Conservation (phyloP, 2,329 filamentous ascomycete species). For the Diaporthe australafricana region DNA sequence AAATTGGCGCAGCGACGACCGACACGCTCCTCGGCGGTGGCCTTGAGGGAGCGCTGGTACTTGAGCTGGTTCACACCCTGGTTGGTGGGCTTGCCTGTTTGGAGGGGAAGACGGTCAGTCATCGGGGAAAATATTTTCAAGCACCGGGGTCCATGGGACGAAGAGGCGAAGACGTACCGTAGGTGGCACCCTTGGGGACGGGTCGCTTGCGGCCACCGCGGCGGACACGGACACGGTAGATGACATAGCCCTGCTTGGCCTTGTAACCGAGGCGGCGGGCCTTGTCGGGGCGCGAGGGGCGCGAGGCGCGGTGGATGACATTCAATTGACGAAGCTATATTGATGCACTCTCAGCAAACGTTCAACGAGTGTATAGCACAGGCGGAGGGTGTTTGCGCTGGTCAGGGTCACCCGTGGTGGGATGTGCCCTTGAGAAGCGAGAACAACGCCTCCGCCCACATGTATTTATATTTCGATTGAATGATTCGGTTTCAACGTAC, state of each 20-base stretch:
- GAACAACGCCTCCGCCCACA: conserved; percentile 41
- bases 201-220: conserved; percentile 99
- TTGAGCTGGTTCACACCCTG: conserved; percentile 99
- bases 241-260: conserved; percentile 99
- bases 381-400: conserved; percentile 56
- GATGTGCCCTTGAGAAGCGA: conserved; percentile 26
- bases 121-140: not conserved
- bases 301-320: conserved; percentile 98
- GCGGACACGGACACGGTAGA: conserved; percentile 99
- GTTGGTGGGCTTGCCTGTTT: conserved; percentile 98
- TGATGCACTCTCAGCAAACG: conserved; percentile 99
- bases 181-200: conserved; percentile 97
- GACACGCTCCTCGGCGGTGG: conserved; percentile 99
- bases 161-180: conserved; percentile 69
- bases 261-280: conserved; percentile 99
- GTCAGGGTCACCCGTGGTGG: conserved; percentile 9
- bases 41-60: conserved; percentile 99
- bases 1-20: conserved; percentile 99
- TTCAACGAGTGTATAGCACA: conserved; percentile 99
- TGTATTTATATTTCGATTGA: conserved; percentile 37
- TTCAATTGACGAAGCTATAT: conserved; percentile 99
- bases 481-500: conserved; percentile 72
- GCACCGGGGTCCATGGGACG: not conserved
- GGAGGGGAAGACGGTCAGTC: conserved; percentile 32
- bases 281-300: conserved; percentile 99